Conservation (phyloP, 345 rosid genomes). For the Conringia planisiliqua region DNA sequence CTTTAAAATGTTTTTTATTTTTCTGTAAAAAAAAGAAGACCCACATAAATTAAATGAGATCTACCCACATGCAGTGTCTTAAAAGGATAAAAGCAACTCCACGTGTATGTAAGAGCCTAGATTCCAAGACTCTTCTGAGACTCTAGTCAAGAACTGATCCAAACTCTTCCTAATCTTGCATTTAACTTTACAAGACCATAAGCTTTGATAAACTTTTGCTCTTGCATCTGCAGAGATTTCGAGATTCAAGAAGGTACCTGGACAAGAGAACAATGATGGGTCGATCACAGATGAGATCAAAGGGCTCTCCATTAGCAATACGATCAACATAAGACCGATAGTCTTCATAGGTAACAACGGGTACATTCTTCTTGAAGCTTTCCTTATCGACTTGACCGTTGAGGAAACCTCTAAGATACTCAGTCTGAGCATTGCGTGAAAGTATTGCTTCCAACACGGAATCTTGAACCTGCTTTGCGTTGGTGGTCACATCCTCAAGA, state of each 20-base stretch:
- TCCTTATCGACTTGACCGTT: slow-evolving; percentile 42
- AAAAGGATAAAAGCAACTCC: no score
- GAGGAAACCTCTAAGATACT: slow-evolving; percentile 54
- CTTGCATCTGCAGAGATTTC: neutral
- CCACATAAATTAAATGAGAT: no score
- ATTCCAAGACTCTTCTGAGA: neutral
- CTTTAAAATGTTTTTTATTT: neutral
- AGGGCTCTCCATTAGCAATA: slow-evolving; percentile 66
- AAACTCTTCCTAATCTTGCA: neutral
- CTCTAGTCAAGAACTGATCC: neutral
- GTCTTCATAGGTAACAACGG: slow-evolving; percentile 75
- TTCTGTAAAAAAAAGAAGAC: no score
- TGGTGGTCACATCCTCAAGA: slow-evolving; percentile 62
- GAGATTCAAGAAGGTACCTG: slow-evolving; percentile 39
- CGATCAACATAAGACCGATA: slow-evolving; percentile 54
- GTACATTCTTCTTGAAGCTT: slow-evolving; percentile 55
- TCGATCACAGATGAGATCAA: slow-evolving; percentile 55
- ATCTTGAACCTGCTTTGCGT: slow-evolving; percentile 54
- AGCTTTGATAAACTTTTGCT: neutral
- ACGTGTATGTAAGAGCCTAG: no score
- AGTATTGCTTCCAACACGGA: slow-evolving; percentile 54
- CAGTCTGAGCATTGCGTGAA: slow-evolving; percentile 47
- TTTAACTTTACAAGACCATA: neutral
- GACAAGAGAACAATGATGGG: slow-evolving; percentile 73
- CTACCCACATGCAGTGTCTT: neutral